Evolutionary conservation across 164 flowering plant species (phyloP).

Genomic region (Liriodendron chinense): DNA sequence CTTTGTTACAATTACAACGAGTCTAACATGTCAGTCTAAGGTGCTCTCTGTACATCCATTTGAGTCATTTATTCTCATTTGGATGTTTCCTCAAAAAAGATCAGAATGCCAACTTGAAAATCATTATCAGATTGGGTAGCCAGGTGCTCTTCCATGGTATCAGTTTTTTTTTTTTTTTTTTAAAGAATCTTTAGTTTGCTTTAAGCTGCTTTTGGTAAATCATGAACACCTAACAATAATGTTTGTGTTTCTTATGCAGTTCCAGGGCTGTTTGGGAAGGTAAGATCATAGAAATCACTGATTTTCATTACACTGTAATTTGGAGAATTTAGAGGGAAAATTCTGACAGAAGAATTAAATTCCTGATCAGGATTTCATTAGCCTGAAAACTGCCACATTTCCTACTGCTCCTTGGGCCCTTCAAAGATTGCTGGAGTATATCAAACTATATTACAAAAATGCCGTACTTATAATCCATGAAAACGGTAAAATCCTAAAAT

Average conservation of each 20-base stretch:
- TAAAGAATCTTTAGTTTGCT: background rate
- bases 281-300: background rate
- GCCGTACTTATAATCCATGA: slow-evolving; percentile 6
- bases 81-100: too few relatives aligned
- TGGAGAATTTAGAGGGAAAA: background rate
- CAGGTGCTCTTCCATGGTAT: background rate
- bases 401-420: slow-evolving; percentile 6
- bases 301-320: background rate
- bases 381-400: background rate
- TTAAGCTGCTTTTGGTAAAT: background rate
- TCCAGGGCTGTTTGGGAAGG: background rate
- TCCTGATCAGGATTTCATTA: slow-evolving; percentile 3
- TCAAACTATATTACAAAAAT: slow-evolving; percentile 7
- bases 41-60: background rate
- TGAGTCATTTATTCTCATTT: background rate
- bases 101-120: background rate
- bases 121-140: background rate
- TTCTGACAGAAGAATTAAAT: background rate
- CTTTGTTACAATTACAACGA: background rate
- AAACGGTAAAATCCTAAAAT: slow-evolving; percentile 6
- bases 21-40: background rate
- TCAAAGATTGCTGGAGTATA: slow-evolving; percentile 5
- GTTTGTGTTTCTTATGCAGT: slow-evolving; percentile 4
- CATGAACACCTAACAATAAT: background rate
- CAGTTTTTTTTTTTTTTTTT: too few relatives aligned